Percentiles rank a stretch among this genome's conserved stretches.
phyloP scores from a whole-genome alignment of 2,329 filamentous ascomycete genomes.

The Apiospora pterosperma region DNA sequence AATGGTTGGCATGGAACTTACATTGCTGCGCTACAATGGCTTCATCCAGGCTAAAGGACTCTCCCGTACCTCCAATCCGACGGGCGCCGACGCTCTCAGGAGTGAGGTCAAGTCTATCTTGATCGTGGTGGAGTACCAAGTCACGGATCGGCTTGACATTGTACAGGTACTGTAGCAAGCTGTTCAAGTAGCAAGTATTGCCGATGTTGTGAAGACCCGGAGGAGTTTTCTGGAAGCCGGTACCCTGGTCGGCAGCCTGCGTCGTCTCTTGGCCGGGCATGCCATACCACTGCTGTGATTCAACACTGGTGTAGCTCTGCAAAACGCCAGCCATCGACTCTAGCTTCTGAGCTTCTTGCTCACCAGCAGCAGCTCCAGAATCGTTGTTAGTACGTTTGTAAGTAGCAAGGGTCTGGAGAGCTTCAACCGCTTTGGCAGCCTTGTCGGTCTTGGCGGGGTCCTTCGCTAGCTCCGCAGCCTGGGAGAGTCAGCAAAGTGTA shows the following conservation, averaged over 20 bases:
- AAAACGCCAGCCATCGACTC: slow-evolving; percentile 16
- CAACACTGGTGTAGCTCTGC: neutral
- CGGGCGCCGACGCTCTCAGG: slow-evolving; percentile 62
- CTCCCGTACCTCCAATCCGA: slow-evolving; percentile 67
- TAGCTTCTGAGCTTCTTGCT: slow-evolving; percentile 19
- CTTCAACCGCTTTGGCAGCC: slow-evolving; percentile 23
- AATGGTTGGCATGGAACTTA: slow-evolving; percentile 43
- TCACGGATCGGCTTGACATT: slow-evolving; percentile 79
- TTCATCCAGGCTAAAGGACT: slow-evolving; percentile 49
- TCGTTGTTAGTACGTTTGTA: slow-evolving; percentile 13
- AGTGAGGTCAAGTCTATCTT: slow-evolving; percentile 65
- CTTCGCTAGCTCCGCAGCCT: neutral
- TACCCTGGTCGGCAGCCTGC: neutral
- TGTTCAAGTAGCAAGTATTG: slow-evolving; percentile 98
- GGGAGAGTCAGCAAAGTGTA: neutral
- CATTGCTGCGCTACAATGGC: slow-evolving; percentile 69
- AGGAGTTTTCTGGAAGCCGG: slow-evolving; percentile 55
- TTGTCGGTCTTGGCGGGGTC: slow-evolving; percentile 12
- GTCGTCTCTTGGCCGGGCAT: slow-evolving; percentile 8
- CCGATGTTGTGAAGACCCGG: slow-evolving; percentile 91
- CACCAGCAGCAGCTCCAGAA: neutral
- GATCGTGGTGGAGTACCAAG: slow-evolving; percentile 64
- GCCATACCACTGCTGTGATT: neutral
- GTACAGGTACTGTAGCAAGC: slow-evolving; percentile 91
- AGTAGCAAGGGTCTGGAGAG: slow-evolving; percentile 16